A percentile compares a stretch with the other conserved stretches of the same genome.
phyloP scores from a whole-genome alignment of 208 protist species.

The Trypanosoma theileri region DNA sequence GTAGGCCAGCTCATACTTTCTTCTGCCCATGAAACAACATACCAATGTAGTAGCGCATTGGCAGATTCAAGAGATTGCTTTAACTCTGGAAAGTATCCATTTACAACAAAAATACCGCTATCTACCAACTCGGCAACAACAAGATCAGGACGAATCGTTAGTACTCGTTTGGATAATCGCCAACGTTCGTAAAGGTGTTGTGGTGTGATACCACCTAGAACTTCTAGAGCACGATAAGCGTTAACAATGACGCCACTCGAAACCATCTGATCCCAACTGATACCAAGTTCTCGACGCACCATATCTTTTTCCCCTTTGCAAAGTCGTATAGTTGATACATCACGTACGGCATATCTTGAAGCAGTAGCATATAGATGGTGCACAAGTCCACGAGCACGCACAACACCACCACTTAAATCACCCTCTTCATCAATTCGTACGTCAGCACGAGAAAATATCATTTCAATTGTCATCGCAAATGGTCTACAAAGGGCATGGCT shows the following conservation, averaged over 20 bases:
- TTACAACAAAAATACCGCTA: constrained; percentile 43
- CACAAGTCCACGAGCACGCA: constrained; percentile 39
- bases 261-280: constrained; percentile 36
- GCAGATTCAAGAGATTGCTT: constrained; percentile 41
- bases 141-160: constrained; percentile 35
- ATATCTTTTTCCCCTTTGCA: constrained; percentile 23
- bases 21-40: constrained; percentile 48
- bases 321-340: constrained; percentile 35
- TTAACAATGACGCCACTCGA: constrained; percentile 35
- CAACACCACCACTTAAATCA: constrained; percentile 30
- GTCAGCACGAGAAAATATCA: constrained; percentile 28
- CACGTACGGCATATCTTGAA: constrained; percentile 36
- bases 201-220: constrained; percentile 33
- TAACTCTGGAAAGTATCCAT: constrained; percentile 46
- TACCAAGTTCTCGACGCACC: constrained; percentile 30
- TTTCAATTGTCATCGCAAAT: constrained; percentile 40
- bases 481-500: constrained; percentile 51
- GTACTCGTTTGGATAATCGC: constrained; percentile 11
- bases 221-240: constrained; percentile 37
- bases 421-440: constrained; percentile 53
- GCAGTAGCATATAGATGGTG: constrained; percentile 41
- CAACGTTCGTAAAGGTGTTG: constrained; percentile 37
- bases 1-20: constrained; percentile 36
- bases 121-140: constrained; percentile 33
- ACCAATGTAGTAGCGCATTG: constrained; percentile 46